A percentile compares a stretch with the other conserved stretches of the same genome.
These are phyloP conservation scores for Zasmidium citrigriseum DNA, from an alignment of 2,329 filamentous ascomycete species.

Conservation along the genomic window DNA sequence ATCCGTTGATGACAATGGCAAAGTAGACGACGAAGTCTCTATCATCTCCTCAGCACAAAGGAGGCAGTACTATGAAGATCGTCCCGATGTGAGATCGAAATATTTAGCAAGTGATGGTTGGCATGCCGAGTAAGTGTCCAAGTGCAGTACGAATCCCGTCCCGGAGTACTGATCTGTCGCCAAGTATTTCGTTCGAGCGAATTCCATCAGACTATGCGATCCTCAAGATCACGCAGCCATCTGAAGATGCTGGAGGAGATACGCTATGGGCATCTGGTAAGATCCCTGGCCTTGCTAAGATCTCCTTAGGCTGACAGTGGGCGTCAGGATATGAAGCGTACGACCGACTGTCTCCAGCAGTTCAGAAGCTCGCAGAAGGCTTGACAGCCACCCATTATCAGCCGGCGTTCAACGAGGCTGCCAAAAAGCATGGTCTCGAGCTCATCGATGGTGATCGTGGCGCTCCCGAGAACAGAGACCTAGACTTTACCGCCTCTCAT, in stretches of 20 bases:
- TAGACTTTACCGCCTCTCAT: constrained; percentile 33
- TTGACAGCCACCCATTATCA: constrained; percentile 57
- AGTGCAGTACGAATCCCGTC: neutral
- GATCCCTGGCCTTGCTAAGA: no score
- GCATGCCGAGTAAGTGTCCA: constrained; percentile 41
- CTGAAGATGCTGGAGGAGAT: constrained; percentile 53
- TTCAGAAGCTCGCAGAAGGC: constrained; percentile 59
- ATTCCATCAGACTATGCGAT: constrained; percentile 65
- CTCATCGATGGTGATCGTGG: constrained; percentile 29
- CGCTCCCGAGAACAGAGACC: constrained; percentile 22
- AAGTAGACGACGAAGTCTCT: constrained; percentile 64
- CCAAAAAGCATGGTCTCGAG: constrained; percentile 35
- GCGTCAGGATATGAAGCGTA: constrained; percentile 68
- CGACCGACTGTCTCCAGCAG: constrained; percentile 60
- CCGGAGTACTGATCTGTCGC: constrained; percentile 42
- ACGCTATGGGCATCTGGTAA: constrained; percentile 70
- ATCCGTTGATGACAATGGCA: constrained; percentile 57
- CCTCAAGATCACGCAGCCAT: constrained; percentile 59
- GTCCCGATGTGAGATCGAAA: constrained; percentile 13
- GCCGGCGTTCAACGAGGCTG: constrained; percentile 23
- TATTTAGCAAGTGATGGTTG: constrained; percentile 13
- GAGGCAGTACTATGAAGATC: constrained; percentile 42
- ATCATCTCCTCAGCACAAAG: constrained; percentile 61
- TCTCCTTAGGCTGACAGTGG: no score
- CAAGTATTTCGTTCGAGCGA: constrained; percentile 67